Conservation (phyloP, 208 protist species). For the Zelonia costaricensis region DNA sequence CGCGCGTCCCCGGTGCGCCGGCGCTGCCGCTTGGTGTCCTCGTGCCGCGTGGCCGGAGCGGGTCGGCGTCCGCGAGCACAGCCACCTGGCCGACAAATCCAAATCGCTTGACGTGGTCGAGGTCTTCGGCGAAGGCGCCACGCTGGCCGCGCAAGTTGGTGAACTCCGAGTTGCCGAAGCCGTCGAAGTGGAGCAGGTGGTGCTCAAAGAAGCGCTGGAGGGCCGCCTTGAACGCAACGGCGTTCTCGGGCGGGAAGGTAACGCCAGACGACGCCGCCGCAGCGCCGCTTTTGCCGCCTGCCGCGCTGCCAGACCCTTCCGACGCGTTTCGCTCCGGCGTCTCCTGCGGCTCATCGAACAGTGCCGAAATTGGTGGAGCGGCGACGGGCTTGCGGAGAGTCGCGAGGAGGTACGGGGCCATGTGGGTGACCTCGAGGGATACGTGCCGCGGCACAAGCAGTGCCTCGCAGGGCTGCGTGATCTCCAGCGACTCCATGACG, state of each 20-base stretch:
- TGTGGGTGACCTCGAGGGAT: constrained; percentile 28
- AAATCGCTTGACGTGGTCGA: constrained; percentile 56
- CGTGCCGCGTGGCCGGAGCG: constrained; percentile 6
- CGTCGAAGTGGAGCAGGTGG: constrained; percentile 67
- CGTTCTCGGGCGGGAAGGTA: constrained; percentile 17
- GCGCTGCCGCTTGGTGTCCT: neutral
- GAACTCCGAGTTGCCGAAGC: constrained; percentile 44
- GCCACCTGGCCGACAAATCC: constrained; percentile 33
- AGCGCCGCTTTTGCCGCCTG: no score
- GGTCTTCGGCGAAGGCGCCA: constrained; percentile 57
- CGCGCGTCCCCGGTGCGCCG: no score
- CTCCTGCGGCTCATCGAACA: constrained; percentile 9
- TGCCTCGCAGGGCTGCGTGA: constrained; percentile 39
- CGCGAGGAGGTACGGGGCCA: constrained; percentile 31
- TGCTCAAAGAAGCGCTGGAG: constrained; percentile 56
- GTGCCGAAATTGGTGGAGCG: neutral
- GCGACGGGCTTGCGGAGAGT: neutral
- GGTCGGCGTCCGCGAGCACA: constrained; percentile 47
- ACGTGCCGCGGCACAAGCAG: constrained; percentile 57
- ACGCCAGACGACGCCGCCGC: neutral
- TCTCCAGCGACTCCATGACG: constrained; percentile 28
- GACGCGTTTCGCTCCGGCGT: neutral
- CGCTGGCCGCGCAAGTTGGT: constrained; percentile 60
- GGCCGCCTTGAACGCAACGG: constrained; percentile 15
- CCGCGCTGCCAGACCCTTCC: no score